These are phyloP conservation scores for Globomyces sp. DNA, from an alignment of 371 early-diverging fungal species.

Conservation along the genomic window DNA sequence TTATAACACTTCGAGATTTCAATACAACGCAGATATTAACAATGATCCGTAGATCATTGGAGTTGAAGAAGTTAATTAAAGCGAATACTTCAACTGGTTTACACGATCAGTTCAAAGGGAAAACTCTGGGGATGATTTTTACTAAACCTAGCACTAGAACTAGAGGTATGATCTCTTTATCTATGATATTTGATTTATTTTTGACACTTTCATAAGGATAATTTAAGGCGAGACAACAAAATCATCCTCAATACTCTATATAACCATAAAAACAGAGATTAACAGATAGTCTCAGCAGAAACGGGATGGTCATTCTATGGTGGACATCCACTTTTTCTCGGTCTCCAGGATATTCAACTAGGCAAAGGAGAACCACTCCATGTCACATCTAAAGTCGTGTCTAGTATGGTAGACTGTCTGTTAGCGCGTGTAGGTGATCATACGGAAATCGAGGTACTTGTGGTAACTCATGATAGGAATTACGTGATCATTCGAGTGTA, in stretches of 20 bases:
- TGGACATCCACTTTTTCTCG: constrained; percentile 91
- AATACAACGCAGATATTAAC: constrained; percentile 44
- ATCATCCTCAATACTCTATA: too few species aligned
- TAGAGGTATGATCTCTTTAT: constrained; percentile 35
- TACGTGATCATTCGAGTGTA: constrained; percentile 82
- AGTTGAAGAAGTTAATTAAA: constrained; percentile 56
- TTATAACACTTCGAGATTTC: constrained; percentile 53
- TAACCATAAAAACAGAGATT: too few species aligned
- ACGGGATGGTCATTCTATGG: constrained; percentile 87
- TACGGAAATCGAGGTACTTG: constrained; percentile 73
- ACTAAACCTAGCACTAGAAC: constrained; percentile 95
- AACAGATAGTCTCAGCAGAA: constrained; percentile 75
- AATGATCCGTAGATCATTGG: constrained; percentile 47
- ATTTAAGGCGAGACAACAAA: too few species aligned
- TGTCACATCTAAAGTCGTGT: constrained; percentile 87
- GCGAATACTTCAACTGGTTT: constrained; percentile 36
- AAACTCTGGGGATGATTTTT: constrained; percentile 79
- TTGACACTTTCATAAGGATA: too few species aligned
- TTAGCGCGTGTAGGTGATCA: constrained; percentile 91
- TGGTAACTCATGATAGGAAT: constrained; percentile 25
- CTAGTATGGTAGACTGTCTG: constrained; percentile 91
- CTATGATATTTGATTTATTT: too few species aligned
- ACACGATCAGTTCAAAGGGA: constrained; percentile 22
- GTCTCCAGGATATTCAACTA: constrained; percentile 89
- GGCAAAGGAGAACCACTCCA: constrained; percentile 89